phyloP scores from a whole-genome alignment of 1,139 yeast species.

The Candida sanyaensis region DNA sequence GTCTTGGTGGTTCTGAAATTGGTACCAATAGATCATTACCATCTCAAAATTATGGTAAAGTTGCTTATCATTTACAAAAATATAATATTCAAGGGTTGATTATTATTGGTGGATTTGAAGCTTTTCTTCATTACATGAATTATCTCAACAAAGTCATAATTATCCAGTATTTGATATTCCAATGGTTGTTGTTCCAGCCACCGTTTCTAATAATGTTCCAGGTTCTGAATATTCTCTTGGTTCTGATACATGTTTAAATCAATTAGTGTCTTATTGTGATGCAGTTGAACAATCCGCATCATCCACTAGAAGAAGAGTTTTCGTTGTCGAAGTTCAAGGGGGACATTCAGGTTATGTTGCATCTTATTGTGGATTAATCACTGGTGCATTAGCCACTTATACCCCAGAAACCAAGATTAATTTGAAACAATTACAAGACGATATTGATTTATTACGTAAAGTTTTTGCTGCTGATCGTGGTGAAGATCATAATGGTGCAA shows the following conservation, averaged over 20 bases:
- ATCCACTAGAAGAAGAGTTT: slow-evolving; percentile 90
- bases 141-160: slow-evolving; percentile 66
- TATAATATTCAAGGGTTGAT: slow-evolving; percentile 82
- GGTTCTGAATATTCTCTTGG: slow-evolving; percentile 96
- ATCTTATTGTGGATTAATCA: slow-evolving; percentile 80
- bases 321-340: slow-evolving; percentile 97
- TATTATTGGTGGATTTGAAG: slow-evolving; percentile 95
- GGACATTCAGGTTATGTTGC: slow-evolving; percentile 96
- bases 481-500: slow-evolving; percentile 74
- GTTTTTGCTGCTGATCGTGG: slow-evolving; percentile 78
- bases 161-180: slow-evolving; percentile 95
- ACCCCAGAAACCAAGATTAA: slow-evolving; percentile 88
- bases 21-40: slow-evolving; percentile 94
- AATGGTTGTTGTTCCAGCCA: slow-evolving; percentile 90
- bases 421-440: slow-evolving; percentile 61
- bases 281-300: slow-evolving; percentile 94
- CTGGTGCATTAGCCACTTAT: slow-evolving; percentile 92
- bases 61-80: slow-evolving; percentile 89
- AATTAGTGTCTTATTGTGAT: slow-evolving; percentile 90
- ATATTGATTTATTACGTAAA: slow-evolving; percentile 22
- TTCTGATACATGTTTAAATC: slow-evolving; percentile 89
- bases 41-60: slow-evolving; percentile 78
- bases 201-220: slow-evolving; percentile 96
- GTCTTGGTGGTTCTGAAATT: slow-evolving; percentile 89
- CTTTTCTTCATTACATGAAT: slow-evolving; percentile 78